Percentiles rank a stretch among this genome's conserved stretches.
Conservation (phyloP, 2,329 filamentous ascomycete genomes). For the Aspergillus piperis region DNA sequence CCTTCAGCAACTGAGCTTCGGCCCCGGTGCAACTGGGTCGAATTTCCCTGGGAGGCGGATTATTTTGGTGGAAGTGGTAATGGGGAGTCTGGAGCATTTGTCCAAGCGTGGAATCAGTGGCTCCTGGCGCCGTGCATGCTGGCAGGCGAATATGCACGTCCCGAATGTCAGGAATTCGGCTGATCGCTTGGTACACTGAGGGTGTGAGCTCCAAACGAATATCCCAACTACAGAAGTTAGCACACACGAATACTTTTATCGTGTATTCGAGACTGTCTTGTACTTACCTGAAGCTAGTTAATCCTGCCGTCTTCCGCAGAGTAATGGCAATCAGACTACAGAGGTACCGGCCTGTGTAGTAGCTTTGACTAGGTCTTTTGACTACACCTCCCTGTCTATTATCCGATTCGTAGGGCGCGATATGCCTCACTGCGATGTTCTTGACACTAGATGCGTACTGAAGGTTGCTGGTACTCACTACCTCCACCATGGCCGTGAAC, state of each 20-base stretch:
- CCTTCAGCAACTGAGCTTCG: background rate
- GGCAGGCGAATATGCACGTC: background rate
- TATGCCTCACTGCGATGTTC: background rate
- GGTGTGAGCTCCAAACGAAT: background rate
- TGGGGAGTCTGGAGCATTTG: background rate
- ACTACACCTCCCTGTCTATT: background rate
- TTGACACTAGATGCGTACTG: background rate
- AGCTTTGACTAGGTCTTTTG: background rate
- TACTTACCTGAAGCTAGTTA: background rate
- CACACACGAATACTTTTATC: background rate
- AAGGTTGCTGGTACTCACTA: background rate
- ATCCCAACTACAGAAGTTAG: background rate
- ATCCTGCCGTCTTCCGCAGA: background rate
- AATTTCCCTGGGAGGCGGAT: background rate
- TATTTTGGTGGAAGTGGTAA: background rate
- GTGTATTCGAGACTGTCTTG: no score
- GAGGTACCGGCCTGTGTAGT: background rate
- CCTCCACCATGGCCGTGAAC: background rate
- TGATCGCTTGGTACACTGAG: background rate
- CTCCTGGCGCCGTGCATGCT: background rate
- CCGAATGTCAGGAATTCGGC: background rate
- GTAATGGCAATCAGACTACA: background rate
- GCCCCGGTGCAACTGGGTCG: background rate
- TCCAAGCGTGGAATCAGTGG: background rate
- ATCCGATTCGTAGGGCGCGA: background rate